phyloP scores from a whole-genome alignment of 768 basidiomycete genomes.

The Leccinum disarticulatum region DNA sequence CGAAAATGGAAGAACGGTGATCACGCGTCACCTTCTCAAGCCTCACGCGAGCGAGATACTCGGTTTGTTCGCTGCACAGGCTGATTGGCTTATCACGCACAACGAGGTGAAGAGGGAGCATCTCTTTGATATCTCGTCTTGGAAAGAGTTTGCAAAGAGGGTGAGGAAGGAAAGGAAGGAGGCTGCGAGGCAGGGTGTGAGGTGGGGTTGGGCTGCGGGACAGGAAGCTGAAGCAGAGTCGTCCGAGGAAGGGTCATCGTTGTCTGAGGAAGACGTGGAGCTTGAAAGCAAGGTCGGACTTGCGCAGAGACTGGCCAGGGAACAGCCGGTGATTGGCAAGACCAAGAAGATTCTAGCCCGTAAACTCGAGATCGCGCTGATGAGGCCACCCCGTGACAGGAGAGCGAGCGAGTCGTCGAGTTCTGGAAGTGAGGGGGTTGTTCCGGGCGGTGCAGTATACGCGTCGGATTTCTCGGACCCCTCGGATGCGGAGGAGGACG shows the following conservation, averaged over 20 bases:
- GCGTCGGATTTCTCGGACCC: conserved; percentile 58
- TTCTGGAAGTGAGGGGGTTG: conserved; percentile 30
- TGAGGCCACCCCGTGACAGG: background rate
- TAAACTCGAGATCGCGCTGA: conserved; percentile 20
- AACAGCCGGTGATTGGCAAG: conserved; percentile 33
- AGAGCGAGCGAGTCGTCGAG: conserved; percentile 10
- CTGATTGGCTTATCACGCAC: conserved; percentile 58
- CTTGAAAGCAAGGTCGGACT: background rate
- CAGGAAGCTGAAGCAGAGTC: conserved; percentile 2
- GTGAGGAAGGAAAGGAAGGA: conserved; percentile 32
- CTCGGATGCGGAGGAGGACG: conserved; percentile 45
- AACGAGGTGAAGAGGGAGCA: conserved; percentile 33
- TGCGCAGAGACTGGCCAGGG: conserved; percentile 12
- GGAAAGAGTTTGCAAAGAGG: conserved; percentile 46
- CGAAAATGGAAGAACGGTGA: conserved; percentile 28
- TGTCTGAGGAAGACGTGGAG: conserved; percentile 11
- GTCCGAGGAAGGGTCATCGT: conserved; percentile 4
- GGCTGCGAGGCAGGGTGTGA: conserved; percentile 27
- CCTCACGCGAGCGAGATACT: conserved; percentile 53
- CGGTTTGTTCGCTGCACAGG: conserved; percentile 52
- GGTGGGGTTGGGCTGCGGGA: conserved; percentile 27
- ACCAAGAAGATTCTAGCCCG: conserved; percentile 13
- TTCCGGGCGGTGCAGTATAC: conserved; percentile 35
- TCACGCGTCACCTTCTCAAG: conserved; percentile 44
- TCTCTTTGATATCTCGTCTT: conserved; percentile 44